Conservation (phyloP, 2,329 filamentous ascomycete species). For the Colletotrichum tropicale region DNA sequence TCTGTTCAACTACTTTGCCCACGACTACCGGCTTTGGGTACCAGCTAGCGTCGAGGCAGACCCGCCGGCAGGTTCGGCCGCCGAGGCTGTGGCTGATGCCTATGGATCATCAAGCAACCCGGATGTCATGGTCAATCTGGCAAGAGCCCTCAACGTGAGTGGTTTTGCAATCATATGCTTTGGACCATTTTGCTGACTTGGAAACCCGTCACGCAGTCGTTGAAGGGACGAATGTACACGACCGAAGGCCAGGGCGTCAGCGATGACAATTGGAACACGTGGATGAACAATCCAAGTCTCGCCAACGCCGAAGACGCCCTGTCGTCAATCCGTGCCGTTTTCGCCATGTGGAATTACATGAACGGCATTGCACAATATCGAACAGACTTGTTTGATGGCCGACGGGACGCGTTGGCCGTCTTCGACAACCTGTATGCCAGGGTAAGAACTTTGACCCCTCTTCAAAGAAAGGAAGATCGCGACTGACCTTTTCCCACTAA, state of each 20-base stretch:
- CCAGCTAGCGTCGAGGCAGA: background rate
- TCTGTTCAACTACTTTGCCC: background rate
- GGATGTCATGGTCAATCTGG: background rate
- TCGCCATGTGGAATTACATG: background rate
- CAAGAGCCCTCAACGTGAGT: background rate
- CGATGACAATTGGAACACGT: background rate
- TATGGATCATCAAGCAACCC: background rate
- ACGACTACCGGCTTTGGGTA: background rate
- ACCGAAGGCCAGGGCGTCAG: background rate
- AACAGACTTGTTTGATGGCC: background rate
- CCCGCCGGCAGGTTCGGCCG: background rate
- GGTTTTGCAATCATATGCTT: background rate
- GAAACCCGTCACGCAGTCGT: background rate
- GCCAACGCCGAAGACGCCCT: background rate
- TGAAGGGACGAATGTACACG: background rate
- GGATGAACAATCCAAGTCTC: background rate
- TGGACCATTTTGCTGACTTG: background rate
- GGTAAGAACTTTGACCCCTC: background rate
- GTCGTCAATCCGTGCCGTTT: background rate
- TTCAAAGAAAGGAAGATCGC: background rate
- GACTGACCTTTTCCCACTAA: background rate
- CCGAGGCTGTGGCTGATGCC: background rate
- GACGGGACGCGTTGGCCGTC: background rate
- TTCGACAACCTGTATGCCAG: background rate
- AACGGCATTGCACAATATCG: background rate